Base-by-base conservation (phyloP, 2,329 filamentous ascomycete genomes). In the Apiospora kogelbergensis region DNA sequence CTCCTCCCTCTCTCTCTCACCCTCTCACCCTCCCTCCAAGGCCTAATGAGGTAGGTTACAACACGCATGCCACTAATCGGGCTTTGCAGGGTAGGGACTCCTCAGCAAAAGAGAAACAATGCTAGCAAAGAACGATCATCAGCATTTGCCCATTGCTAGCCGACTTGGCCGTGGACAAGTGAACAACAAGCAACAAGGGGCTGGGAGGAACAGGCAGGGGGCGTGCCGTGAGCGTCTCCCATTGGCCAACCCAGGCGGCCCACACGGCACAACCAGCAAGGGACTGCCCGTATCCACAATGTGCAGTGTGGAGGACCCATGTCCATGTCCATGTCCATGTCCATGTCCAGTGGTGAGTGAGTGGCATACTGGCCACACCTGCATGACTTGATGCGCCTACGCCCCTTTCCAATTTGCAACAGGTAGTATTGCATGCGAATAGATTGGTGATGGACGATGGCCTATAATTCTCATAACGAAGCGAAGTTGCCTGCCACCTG, bases 111-210 rank as follows among this genome's bases (percentile, higher is more conserved):
- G 17, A 17, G 53, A 60, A 60, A 33, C 30, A 60, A 60, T 60
- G 53, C 53, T 37, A 60, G 30, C 53, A 60, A 26, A 60, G 53
- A 60, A 60, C 20, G 53, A 60, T 60, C 53, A 60, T 60, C 53
- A 60, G 53, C 53, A 60, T 60, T 30, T 60, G 13, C 53, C 53
- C 53, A 60, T 60, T n/a, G 30, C 53, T 60, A 60, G 53, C 53
- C 53, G 53, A 22, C 53, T n/a, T n/a, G 33, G 33, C 33, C 33
- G 7, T 33, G 3, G 33, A 33, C 33, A 3, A 33, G 3, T 33
- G 33, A 33, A 3, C 33, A 33, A 4, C 17, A 20, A 60, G 30
- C 53, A 60, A 37, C 53, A 60, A 60, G 53, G 53, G 53, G 53
- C 7, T 60, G 53, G 53, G 17, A 60, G 37, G 30, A n/a, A 60